Percentiles rank a stretch among this genome's conserved stretches.
phyloP scores from a whole-genome alignment of 352 stramenopile genomes.

The Phytophthora cactorum region DNA sequence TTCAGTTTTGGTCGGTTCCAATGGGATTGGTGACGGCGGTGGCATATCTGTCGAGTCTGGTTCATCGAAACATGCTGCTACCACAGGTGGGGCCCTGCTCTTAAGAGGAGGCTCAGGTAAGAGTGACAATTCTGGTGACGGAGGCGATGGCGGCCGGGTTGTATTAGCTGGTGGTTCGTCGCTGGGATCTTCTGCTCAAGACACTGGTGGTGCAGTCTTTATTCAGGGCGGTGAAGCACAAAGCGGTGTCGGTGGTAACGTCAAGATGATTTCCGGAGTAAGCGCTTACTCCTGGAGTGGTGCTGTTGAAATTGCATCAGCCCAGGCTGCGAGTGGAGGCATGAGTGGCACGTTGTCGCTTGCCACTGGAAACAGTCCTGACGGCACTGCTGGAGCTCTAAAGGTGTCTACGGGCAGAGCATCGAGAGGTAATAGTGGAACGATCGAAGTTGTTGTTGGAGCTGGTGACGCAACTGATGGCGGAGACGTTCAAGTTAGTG shows the following conservation, averaged over 20 bases:
- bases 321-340: slow-evolving; percentile 53
- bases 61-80: slow-evolving; percentile 50
- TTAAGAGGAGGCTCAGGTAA: slow-evolving; percentile 57
- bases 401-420: slow-evolving; percentile 54
- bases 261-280: slow-evolving; percentile 55
- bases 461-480: slow-evolving; percentile 62
- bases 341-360: slow-evolving; percentile 68
- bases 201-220: slow-evolving; percentile 56
- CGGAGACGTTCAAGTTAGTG: slow-evolving; percentile 60
- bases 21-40: slow-evolving; percentile 55
- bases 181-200: slow-evolving; percentile 55
- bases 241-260: slow-evolving; percentile 55
- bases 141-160: slow-evolving; percentile 68
- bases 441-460: slow-evolving; percentile 64
- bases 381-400: slow-evolving; percentile 47
- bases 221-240: slow-evolving; percentile 57
- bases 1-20: slow-evolving; percentile 47
- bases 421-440: slow-evolving; percentile 64
- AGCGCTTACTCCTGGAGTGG: slow-evolving; percentile 63
- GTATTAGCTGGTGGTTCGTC: slow-evolving; percentile 58
- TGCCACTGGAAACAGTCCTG: slow-evolving; percentile 45
- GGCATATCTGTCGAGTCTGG: slow-evolving; percentile 58
- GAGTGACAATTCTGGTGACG: slow-evolving; percentile 76
- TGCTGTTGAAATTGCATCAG: slow-evolving; percentile 50
- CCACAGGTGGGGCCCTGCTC: slow-evolving; percentile 55